Percentiles rank a stretch among this genome's conserved stretches.
Evolutionary conservation across 2,329 filamentous ascomycete species (phyloP).

Genomic region (Fusarium globosum): DNA sequence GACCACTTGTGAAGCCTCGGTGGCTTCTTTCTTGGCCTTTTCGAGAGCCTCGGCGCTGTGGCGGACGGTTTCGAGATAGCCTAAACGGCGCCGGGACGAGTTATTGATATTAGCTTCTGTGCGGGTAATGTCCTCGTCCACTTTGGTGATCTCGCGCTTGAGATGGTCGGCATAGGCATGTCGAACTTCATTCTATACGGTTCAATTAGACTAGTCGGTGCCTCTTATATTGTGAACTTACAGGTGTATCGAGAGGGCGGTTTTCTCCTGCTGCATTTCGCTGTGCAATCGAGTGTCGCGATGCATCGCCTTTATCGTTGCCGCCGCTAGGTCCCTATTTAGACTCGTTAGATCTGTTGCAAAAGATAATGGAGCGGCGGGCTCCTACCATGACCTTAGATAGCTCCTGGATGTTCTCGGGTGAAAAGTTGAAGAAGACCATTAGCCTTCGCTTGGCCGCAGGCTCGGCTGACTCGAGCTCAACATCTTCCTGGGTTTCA

Average conservation of each 20-base stretch:
- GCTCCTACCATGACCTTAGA: background rate
- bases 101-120: background rate
- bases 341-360: background rate
- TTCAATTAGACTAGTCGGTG: background rate
- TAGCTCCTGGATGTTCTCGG: background rate
- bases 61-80: background rate
- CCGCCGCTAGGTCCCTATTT: background rate
- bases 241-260: background rate
- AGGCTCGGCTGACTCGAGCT: background rate
- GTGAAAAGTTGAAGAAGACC: background rate
- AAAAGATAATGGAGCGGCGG: too few relatives aligned
- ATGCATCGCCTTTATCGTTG: background rate
- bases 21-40: background rate
- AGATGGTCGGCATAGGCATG: background rate
- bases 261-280: background rate
- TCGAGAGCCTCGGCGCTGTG: fast-evolving
- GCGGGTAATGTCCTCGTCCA: background rate
- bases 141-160: background rate
- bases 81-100: background rate
- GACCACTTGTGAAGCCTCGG: background rate
- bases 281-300: background rate
- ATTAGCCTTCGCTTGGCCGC: background rate
- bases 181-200: background rate
- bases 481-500: background rate
- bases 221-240: background rate